Evolutionary conservation across 345 rosid species (phyloP).

Genomic region (Arabis hirsuta): DNA sequence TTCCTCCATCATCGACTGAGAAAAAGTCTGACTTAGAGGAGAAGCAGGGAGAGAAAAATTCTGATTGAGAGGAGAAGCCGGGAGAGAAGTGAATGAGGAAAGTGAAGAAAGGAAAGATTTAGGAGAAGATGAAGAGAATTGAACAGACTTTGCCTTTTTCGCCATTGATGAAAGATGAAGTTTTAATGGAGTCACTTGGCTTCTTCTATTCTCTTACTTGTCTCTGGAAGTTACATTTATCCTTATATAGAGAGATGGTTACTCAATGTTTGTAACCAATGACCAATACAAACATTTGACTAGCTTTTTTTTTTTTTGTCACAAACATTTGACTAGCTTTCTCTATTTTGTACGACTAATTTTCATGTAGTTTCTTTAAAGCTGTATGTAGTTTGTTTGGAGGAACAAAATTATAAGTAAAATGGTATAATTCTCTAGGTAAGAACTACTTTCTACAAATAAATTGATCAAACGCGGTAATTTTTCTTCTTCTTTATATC

Average conservation of each 20-base stretch:
- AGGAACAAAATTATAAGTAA: no score
- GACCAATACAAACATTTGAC: conserved; percentile 27
- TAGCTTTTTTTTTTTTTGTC: not conserved
- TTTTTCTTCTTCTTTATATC: not conserved
- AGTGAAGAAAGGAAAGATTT: conserved; percentile 21
- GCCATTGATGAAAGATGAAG: conserved; percentile 20
- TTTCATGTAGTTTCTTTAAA: not conserved
- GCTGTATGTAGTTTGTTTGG: no score
- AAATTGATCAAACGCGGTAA: not conserved
- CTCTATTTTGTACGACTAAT: not conserved
- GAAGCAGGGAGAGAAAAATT: conserved; percentile 37
- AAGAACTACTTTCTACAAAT: not conserved
- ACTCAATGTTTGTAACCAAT: conserved; percentile 10
- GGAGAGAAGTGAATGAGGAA: conserved; percentile 40
- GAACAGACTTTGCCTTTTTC: conserved; percentile 16
- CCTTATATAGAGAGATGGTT: conserved; percentile 25
- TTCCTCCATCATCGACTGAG: conserved; percentile 56
- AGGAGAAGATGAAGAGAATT: conserved; percentile 31
- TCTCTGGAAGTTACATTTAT: conserved; percentile 13
- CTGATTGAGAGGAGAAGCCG: conserved; percentile 25
- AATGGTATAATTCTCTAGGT: not conserved
- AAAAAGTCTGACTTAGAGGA: conserved; percentile 32
- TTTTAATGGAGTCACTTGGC: conserved; percentile 6
- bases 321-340: conserved; percentile 23
- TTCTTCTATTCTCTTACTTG: conserved; percentile 4